Conservation (phyloP, 345 rosid genomes). For the Litchi chinensis region DNA sequence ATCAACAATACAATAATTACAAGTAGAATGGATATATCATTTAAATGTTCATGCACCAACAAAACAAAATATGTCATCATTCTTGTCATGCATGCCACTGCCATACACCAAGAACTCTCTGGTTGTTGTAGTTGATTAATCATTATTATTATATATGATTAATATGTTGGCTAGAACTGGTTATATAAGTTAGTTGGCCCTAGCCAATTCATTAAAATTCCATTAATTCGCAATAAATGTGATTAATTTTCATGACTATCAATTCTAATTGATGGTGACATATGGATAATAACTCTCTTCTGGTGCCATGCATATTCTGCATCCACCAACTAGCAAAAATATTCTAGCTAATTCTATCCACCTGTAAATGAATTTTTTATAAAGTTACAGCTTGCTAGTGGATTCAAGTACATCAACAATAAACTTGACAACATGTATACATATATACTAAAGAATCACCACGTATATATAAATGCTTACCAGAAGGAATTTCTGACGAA, state of each 20-base stretch:
- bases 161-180: neutral
- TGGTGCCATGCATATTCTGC: neutral
- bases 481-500: too few species aligned
- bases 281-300: neutral
- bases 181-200: neutral
- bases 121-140: neutral
- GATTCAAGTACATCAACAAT: too few species aligned
- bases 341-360: conserved; percentile 1
- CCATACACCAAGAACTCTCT: neutral
- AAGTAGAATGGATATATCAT: neutral
- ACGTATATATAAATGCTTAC: too few species aligned
- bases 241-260: neutral
- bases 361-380: too few species aligned
- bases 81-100: neutral
- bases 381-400: neutral
- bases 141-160: neutral
- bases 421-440: too few species aligned
- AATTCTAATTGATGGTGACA: conserved; percentile 8
- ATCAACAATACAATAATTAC: neutral
- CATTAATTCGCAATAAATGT: conserved; percentile 6
- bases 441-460: too few species aligned
- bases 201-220: neutral
- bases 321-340: neutral
- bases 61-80: neutral
- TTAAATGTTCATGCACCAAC: neutral